Percentiles rank a stretch among this genome's conserved stretches.
phyloP scores from a whole-genome alignment of 306 rosid species.

The Pyrus betulifolia region DNA sequence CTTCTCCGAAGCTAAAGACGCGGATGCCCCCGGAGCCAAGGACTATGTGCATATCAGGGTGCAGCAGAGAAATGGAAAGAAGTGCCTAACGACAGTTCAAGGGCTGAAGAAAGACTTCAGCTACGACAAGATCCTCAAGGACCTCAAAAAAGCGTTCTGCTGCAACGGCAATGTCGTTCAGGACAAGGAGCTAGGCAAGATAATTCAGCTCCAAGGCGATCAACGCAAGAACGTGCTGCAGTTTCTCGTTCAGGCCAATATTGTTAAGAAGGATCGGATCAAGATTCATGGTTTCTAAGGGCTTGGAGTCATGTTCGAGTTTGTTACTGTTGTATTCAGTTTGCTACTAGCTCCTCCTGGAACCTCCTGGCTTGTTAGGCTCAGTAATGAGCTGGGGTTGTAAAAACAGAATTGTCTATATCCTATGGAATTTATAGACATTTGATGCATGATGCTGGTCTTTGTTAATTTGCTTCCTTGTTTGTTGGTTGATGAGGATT shows the following conservation, averaged over 20 bases:
- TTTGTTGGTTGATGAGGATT: conserved; percentile 1
- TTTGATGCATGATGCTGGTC: background rate
- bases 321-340: background rate
- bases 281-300: background rate
- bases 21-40: background rate
- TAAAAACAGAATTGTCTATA: background rate
- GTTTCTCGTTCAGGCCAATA: background rate
- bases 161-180: background rate
- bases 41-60: background rate
- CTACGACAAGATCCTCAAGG: background rate
- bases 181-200: background rate
- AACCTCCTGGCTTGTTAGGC: background rate
- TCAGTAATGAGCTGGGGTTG: background rate
- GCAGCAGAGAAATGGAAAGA: background rate
- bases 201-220: background rate
- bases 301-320: background rate
- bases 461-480: background rate
- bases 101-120: background rate
- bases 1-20: background rate
- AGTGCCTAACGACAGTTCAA: background rate
- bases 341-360: background rate
- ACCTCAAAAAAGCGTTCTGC: background rate
- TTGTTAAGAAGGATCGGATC: background rate
- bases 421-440: background rate
- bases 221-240: background rate